Percentiles rank a stretch among this genome's conserved stretches.
These are phyloP conservation scores for Diatrype stigma DNA, from an alignment of 2,329 filamentous ascomycete genomes.

Conservation along the genomic window DNA sequence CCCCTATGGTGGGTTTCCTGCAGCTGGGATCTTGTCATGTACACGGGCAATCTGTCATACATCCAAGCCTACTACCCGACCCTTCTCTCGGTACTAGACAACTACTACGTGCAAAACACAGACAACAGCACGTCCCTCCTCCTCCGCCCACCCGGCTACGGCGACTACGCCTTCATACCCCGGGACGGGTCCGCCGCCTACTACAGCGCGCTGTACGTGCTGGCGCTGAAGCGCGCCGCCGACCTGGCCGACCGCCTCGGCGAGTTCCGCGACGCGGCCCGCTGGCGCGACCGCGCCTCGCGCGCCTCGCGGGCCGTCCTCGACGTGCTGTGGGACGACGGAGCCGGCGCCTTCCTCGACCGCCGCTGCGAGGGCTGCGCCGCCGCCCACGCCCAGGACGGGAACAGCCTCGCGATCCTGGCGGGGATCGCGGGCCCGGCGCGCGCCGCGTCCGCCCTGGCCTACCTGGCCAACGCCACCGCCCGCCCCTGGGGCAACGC, in stretches of 20 bases:
- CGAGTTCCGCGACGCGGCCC: slow-evolving; percentile 27
- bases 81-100: slow-evolving; percentile 38
- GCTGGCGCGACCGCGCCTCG: slow-evolving; percentile 36
- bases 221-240: slow-evolving; percentile 41
- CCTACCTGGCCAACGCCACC: slow-evolving; percentile 34
- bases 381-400: slow-evolving; percentile 42
- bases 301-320: slow-evolving; percentile 32
- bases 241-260: slow-evolving; percentile 33
- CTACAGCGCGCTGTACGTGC: slow-evolving; percentile 48
- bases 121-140: slow-evolving; percentile 36
- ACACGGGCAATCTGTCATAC: slow-evolving; percentile 42
- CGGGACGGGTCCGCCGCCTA: slow-evolving; percentile 46
- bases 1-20: slow-evolving; percentile 50
- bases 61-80: slow-evolving; percentile 36
- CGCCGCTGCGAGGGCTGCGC: slow-evolving; percentile 26
- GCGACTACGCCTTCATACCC: slow-evolving; percentile 48
- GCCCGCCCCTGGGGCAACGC: slow-evolving; percentile 43
- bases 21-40: slow-evolving; percentile 44
- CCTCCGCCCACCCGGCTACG: slow-evolving; percentile 39
- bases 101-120: slow-evolving; percentile 41
- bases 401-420: slow-evolving; percentile 45
- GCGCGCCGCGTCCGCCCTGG: slow-evolving; percentile 30
- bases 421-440: slow-evolving; percentile 29
- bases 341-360: slow-evolving; percentile 42
- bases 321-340: slow-evolving; percentile 36